phyloP scores from a whole-genome alignment of 2,329 filamentous ascomycete species.

The Magnaporthiopsis incrustans region DNA sequence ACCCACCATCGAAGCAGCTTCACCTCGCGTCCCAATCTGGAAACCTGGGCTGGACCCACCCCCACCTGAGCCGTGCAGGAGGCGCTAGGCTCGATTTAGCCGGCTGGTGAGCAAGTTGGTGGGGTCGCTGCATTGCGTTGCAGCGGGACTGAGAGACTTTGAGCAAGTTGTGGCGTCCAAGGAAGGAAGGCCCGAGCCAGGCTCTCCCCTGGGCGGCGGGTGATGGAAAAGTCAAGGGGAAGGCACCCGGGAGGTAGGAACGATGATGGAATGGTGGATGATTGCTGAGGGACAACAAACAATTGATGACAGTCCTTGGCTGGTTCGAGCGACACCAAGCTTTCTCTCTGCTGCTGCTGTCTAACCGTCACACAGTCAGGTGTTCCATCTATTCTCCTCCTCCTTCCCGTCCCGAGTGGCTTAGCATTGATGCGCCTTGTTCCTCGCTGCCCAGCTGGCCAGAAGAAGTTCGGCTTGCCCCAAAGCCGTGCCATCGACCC shows the following conservation, averaged over 20 bases:
- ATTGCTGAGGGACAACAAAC: neutral
- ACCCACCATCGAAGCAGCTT: too few relatives aligned
- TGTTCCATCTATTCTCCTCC: neutral
- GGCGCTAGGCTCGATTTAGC: neutral
- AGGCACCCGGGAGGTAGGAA: too few relatives aligned
- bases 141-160: slow-evolving; percentile 32
- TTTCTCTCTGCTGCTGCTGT: neutral
- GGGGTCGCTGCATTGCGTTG: slow-evolving; percentile 8
- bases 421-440: too few relatives aligned
- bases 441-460: too few relatives aligned
- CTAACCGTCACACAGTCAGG: neutral
- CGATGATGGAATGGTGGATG: too few relatives aligned
- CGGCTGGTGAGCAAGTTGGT: slow-evolving; percentile 3
- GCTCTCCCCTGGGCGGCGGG: too few relatives aligned
- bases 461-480: too few relatives aligned
- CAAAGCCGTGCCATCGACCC: too few relatives aligned
- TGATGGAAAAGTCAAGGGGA: too few relatives aligned
- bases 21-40: too few relatives aligned
- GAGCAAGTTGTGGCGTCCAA: slow-evolving; percentile 37
- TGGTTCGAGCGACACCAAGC: slow-evolving; percentile 9
- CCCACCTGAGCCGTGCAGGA: neutral
- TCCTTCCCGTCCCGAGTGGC: neutral
- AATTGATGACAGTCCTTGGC: neutral
- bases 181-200: neutral
- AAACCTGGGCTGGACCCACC: neutral